Evolutionary conservation across 164 flowering plant species (phyloP).

Genomic region (Saururus chinensis): DNA sequence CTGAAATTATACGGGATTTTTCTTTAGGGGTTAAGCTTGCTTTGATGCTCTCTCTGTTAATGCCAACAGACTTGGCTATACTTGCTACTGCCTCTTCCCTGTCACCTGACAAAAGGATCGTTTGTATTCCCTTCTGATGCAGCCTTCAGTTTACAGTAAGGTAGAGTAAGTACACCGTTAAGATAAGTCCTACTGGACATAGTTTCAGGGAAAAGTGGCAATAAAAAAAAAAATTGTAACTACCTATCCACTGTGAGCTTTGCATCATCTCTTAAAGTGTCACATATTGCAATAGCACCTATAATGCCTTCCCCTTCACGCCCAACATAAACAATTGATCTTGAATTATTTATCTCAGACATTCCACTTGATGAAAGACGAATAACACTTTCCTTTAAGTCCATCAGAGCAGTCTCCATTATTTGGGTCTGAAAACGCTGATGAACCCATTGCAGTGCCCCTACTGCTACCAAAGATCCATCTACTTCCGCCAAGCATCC

Average conservation of each 20-base stretch:
- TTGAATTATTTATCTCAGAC: conserved; percentile 42
- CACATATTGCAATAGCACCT: conserved; percentile 83
- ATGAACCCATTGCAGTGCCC: conserved; percentile 69
- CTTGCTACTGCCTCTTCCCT: conserved; percentile 99
- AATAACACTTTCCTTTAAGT: conserved; percentile 36
- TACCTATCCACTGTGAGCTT: conserved; percentile 65
- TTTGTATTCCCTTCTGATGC: conserved; percentile 60
- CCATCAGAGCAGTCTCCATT: conserved; percentile 26
- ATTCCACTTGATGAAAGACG: conserved; percentile 22
- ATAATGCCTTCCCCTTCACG: conserved; percentile 88
- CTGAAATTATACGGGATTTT: conserved; percentile 55
- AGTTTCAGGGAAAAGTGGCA: neutral
- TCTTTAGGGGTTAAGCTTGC: conserved; percentile 68
- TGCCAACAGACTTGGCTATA: conserved; percentile 66
- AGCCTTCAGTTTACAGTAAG: conserved; percentile 34
- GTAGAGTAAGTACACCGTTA: neutral
- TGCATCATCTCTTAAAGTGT: conserved; percentile 70
- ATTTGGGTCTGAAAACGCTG: conserved; percentile 46
- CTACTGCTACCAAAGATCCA: conserved; percentile 84
- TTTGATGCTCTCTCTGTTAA: conserved; percentile 38
- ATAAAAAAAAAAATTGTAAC: neutral
- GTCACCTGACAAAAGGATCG: conserved; percentile 83
- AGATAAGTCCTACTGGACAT: neutral
- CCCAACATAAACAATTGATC: conserved; percentile 82
- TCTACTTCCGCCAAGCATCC: conserved; percentile 89